These are phyloP conservation scores for Neofusicoccum cordaticola DNA, from an alignment of 2,329 filamentous ascomycete genomes.

Conservation along the genomic window DNA sequence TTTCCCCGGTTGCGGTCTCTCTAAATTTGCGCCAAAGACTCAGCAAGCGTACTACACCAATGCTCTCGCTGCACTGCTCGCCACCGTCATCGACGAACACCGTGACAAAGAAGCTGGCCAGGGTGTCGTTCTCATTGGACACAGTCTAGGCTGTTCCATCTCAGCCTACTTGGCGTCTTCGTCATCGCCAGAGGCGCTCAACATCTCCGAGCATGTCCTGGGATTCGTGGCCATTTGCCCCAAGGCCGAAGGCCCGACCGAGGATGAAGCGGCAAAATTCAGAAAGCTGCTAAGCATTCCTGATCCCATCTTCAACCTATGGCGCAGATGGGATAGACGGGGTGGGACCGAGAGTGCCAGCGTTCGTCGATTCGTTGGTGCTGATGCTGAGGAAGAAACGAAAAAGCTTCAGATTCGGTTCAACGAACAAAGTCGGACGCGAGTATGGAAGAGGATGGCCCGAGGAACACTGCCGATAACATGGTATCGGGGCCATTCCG, in stretches of 20 bases:
- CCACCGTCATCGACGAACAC: conserved; percentile 70
- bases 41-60: conserved; percentile 80
- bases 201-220: conserved; percentile 63
- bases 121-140: conserved; percentile 75
- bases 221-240: conserved; percentile 83
- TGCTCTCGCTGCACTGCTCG: conserved; percentile 71
- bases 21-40: conserved; percentile 65
- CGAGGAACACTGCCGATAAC: conserved; percentile 63
- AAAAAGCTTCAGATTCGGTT: conserved; percentile 68
- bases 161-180: conserved; percentile 68
- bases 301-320: conserved; percentile 68
- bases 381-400: conserved; percentile 62
- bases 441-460: conserved; percentile 80
- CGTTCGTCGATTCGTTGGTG: conserved; percentile 73
- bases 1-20: conserved; percentile 83
- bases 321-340: conserved; percentile 73
- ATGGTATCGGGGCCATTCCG: conserved; percentile 37
- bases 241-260: conserved; percentile 60
- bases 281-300: conserved; percentile 67
- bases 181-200: conserved; percentile 51
- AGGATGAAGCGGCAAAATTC: conserved; percentile 51
- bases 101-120: conserved; percentile 65
- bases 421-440: conserved; percentile 79
- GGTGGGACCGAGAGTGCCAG: conserved; percentile 77
- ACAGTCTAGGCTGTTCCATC: conserved; percentile 86